These are phyloP conservation scores for Lathyrus sativus DNA, from an alignment of 306 rosid genomes.

Conservation along the genomic window DNA sequence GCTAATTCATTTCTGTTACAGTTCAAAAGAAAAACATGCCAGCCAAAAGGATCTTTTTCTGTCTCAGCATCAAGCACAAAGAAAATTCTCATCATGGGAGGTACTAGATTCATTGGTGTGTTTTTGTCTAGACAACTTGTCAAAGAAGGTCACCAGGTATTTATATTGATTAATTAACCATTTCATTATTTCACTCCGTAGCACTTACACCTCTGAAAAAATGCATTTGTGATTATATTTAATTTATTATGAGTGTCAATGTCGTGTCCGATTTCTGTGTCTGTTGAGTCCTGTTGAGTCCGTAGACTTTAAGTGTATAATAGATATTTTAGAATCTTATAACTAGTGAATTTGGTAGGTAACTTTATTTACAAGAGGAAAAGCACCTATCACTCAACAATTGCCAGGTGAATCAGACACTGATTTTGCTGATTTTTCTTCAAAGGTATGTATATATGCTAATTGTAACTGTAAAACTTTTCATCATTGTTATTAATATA, in stretches of 20 bases:
- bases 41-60: slow-evolving; percentile 60
- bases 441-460: slow-evolving; percentile 58
- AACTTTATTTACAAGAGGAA: slow-evolving; percentile 94
- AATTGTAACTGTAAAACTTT: slow-evolving; percentile 20
- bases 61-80: slow-evolving; percentile 77
- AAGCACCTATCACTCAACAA: slow-evolving; percentile 79
- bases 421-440: slow-evolving; percentile 75
- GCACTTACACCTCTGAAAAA: too few species aligned
- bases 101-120: slow-evolving; percentile 87
- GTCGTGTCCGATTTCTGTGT: too few species aligned
- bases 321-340: slow-evolving; percentile 6
- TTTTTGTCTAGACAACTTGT: slow-evolving; percentile 94
- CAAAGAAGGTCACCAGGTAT: slow-evolving; percentile 92
- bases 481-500: slow-evolving; percentile 2
- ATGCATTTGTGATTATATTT: too few species aligned
- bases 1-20: slow-evolving; percentile 36
- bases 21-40: slow-evolving; percentile 64
- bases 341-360: slow-evolving; percentile 59
- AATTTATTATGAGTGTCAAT: too few species aligned
- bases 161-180: not conserved
- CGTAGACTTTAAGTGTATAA: too few species aligned
- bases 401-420: slow-evolving; percentile 84
- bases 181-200: too few species aligned
- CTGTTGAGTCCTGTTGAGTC: too few species aligned
- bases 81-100: slow-evolving; percentile 96